A percentile compares a stretch with the other conserved stretches of the same genome.
Evolutionary conservation across 2,329 filamentous ascomycete species (phyloP).

Genomic region (Alternaria postmessia): DNA sequence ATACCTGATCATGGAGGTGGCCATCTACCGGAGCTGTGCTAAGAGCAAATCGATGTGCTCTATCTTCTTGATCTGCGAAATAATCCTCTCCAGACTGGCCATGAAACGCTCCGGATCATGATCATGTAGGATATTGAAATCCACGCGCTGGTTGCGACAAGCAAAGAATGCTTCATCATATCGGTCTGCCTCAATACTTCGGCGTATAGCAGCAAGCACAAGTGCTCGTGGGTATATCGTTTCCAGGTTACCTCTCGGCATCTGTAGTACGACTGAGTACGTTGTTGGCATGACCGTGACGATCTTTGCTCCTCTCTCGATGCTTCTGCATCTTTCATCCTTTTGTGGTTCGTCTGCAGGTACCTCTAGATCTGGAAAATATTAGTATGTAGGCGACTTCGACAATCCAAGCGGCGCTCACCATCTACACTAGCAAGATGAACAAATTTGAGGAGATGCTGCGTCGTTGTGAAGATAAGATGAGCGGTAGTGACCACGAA

Average conservation of each 20-base stretch:
- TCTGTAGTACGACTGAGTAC: conserved; percentile 87
- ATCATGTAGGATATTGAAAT: conserved; percentile 97
- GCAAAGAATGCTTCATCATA: conserved; percentile 86
- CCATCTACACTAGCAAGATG: conserved; percentile 74
- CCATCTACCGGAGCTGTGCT: conserved; percentile 76
- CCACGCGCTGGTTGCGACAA: conserved; percentile 91
- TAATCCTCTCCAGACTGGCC: conserved; percentile 74
- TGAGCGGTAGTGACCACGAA: conserved; percentile 83
- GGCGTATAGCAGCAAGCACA: conserved; percentile 87
- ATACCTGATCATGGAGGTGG: neutral
- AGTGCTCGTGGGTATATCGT: conserved; percentile 93
- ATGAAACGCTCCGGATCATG: conserved; percentile 90
- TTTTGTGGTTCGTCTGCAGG: conserved; percentile 88
- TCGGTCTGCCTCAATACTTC: conserved; percentile 78
- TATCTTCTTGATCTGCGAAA: conserved; percentile 83
- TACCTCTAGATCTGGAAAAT: conserved; percentile 74
- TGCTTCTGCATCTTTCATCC: conserved; percentile 89
- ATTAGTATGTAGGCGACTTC: conserved; percentile 5
- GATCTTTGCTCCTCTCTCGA: conserved; percentile 87
- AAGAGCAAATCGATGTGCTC: conserved; percentile 90
- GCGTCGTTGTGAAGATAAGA: conserved; percentile 89
- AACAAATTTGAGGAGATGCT: conserved; percentile 92
- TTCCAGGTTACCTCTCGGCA: conserved; percentile 94
- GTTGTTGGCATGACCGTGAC: conserved; percentile 89
- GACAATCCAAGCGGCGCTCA: conserved; percentile 47